Base-by-base conservation (phyloP, 345 rosid genomes). In the Aurinia saxatilis region DNA sequence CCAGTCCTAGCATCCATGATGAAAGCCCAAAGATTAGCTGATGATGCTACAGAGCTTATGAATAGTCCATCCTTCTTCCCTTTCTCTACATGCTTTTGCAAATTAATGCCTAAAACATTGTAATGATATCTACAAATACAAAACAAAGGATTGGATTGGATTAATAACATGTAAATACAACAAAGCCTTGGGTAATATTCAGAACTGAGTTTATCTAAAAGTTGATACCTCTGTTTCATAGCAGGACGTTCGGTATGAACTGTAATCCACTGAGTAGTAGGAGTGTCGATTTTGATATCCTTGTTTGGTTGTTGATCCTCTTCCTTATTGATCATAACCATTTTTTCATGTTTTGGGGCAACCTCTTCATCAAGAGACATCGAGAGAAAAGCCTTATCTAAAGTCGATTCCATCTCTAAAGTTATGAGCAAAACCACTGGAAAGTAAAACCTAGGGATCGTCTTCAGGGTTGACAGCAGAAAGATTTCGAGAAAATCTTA, bases 1-100 rank as follows among this genome's bases (percentile, higher is more conserved):
- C 96, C 91, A 1, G 98, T 92, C 67, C 98, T 95, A 10, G 97
- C 98, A 77, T 92, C 97, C 98, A 92, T 89, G 70, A 92, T 87
- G 34, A 89, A 46, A 36, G 97, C 95, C 98, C 98, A 92, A 36
- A 92, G 85, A 83, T 87, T 89, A 61, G 84, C 39, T 39, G 95
- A 69, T 58, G 98, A 89, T 51, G 95, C 95, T 66, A 89, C 88
- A 73, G 91, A 85, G 75, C 96, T 92, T 37, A 89, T 85, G 64
- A 39, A 87, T 60, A 92, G 73, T 16, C 95, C 97, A 66, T 92
- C 98, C 75, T 87, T 95, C 37, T 82, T 91, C 34, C 98, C 98
- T 78, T 89, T 92, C 54, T 89, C 95, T 25, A 90, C 82, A 67
- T 87, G 97, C 5, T 62, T 84, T 35, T 39, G 60, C 67, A 27